A percentile compares a stretch with the other conserved stretches of the same genome.
These are phyloP conservation scores for Mucor racemosus DNA, from an alignment of 371 early-diverging fungal genomes.

Conservation along the genomic window DNA sequence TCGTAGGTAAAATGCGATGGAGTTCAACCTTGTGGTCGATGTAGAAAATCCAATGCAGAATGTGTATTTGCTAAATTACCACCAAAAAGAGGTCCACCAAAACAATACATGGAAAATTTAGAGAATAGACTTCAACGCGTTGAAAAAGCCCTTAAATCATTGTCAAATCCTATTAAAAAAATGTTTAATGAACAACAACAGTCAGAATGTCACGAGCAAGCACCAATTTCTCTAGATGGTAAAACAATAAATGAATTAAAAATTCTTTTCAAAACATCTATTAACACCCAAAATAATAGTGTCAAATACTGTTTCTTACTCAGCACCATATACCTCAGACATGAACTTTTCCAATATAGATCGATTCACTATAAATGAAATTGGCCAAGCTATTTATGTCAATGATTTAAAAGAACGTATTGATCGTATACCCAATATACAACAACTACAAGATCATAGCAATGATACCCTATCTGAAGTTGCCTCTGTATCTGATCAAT, in stretches of 20 bases:
- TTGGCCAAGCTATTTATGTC: slow-evolving; percentile 51
- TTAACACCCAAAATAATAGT: too few species aligned
- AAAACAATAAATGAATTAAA: background rate
- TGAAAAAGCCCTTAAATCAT: slow-evolving; percentile 46
- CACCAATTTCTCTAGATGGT: background rate
- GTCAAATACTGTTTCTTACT: slow-evolving; percentile 17
- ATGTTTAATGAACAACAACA: slow-evolving; percentile 28
- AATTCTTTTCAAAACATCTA: too few species aligned
- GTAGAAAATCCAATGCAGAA: slow-evolving; percentile 40
- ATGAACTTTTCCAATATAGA: slow-evolving; percentile 19
- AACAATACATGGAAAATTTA: slow-evolving; percentile 53
- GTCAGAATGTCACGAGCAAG: background rate
- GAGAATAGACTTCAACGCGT: slow-evolving; percentile 49
- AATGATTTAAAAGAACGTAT: slow-evolving; percentile 35
- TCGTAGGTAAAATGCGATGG: slow-evolving; percentile 57
- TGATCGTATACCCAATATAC: slow-evolving; percentile 35
- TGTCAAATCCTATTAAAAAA: slow-evolving; percentile 32
- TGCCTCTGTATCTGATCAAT: slow-evolving; percentile 26
- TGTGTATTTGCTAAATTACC: slow-evolving; percentile 54
- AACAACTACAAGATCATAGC: slow-evolving; percentile 3
- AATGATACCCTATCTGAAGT: slow-evolving; percentile 30
- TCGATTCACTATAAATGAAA: slow-evolving; percentile 44
- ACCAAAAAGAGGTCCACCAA: slow-evolving; percentile 52
- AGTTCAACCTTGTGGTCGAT: slow-evolving; percentile 52
- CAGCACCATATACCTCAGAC: slow-evolving; percentile 35